These are phyloP conservation scores for Kalaharituber pfeilii DNA, from an alignment of 2,329 filamentous ascomycete species.

Conservation along the genomic window DNA sequence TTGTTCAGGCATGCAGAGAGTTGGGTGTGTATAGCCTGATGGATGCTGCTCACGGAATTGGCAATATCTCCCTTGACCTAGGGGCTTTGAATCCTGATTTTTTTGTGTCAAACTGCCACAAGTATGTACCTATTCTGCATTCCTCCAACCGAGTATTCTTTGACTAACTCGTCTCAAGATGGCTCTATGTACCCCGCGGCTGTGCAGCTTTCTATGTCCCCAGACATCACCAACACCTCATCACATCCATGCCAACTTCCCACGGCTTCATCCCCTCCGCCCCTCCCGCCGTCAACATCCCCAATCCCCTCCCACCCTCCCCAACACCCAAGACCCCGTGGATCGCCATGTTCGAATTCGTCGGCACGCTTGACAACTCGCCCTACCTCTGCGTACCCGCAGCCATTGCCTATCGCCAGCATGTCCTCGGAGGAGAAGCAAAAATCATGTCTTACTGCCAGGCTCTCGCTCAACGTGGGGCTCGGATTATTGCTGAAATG, in stretches of 20 bases:
- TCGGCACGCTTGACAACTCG: constrained; percentile 56
- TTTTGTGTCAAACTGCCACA: constrained; percentile 73
- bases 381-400: constrained; percentile 56
- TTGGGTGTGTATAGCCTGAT: constrained; percentile 54
- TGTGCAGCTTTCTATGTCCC: constrained; percentile 72
- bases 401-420: constrained; percentile 51
- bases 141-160: constrained; percentile 1
- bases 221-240: constrained; percentile 52
- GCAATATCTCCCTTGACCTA: constrained; percentile 59
- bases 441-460: constrained; percentile 47
- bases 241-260: constrained; percentile 61
- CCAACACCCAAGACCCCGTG: constrained; percentile 26
- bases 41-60: constrained; percentile 73
- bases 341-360: constrained; percentile 53
- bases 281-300: no score
- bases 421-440: constrained; percentile 55
- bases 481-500: constrained; percentile 39
- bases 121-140: constrained; percentile 28
- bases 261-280: constrained; percentile 59
- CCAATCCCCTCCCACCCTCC: constrained; percentile 25
- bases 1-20: constrained; percentile 47
- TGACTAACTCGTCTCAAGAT: constrained; percentile 32
- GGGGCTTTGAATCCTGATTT: constrained; percentile 57
- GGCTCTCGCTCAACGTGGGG: constrained; percentile 46
- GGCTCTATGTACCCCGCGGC: constrained; percentile 65